Percentiles rank a stretch among this genome's conserved stretches.
These are phyloP conservation scores for Daldinia loculata DNA, from an alignment of 495 filamentous ascomycete species.

Conservation along the genomic window DNA sequence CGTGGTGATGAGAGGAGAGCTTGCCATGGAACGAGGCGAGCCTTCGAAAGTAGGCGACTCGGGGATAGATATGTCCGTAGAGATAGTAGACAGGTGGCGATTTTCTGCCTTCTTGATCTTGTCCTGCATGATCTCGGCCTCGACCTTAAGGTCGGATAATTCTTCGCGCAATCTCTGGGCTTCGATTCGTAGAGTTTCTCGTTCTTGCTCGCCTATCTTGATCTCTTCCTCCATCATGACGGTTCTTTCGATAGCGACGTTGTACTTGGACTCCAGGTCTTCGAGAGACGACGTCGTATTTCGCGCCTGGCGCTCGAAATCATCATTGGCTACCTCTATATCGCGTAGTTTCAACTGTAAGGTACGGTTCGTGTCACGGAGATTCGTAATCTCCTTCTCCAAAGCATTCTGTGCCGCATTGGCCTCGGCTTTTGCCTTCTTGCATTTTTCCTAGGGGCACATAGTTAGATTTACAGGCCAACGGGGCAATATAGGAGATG, in stretches of 20 bases:
- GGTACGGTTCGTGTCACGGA: constrained; percentile 84
- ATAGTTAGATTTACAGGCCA: constrained; percentile 11
- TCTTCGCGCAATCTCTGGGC: constrained; percentile 89
- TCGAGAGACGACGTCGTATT: constrained; percentile 94
- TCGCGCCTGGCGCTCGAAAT: constrained; percentile 94
- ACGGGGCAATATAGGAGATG: not conserved
- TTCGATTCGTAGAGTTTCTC: constrained; percentile 86
- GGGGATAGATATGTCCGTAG: constrained; percentile 61
- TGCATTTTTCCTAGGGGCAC: constrained; percentile 83
- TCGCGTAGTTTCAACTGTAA: constrained; percentile 86
- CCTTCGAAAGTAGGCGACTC: constrained; percentile 66
- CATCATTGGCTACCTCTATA: constrained; percentile 97
- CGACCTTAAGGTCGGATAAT: constrained; percentile 89
- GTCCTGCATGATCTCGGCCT: constrained; percentile 92
- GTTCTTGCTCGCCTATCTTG: constrained; percentile 85
- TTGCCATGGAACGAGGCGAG: constrained; percentile 69
- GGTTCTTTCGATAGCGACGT: constrained; percentile 86
- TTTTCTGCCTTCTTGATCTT: constrained; percentile 75
- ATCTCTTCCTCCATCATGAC: constrained; percentile 97
- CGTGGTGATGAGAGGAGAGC: constrained; percentile 75
- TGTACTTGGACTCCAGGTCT: constrained; percentile 96
- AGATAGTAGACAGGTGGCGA: constrained; percentile 61
- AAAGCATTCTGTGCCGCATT: constrained; percentile 81
- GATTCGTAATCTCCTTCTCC: constrained; percentile 93
- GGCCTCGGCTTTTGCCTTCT: constrained; percentile 88